Conservation (phyloP, 176 grass and related monocot species). For the Miscanthus lutarioriparius region DNA sequence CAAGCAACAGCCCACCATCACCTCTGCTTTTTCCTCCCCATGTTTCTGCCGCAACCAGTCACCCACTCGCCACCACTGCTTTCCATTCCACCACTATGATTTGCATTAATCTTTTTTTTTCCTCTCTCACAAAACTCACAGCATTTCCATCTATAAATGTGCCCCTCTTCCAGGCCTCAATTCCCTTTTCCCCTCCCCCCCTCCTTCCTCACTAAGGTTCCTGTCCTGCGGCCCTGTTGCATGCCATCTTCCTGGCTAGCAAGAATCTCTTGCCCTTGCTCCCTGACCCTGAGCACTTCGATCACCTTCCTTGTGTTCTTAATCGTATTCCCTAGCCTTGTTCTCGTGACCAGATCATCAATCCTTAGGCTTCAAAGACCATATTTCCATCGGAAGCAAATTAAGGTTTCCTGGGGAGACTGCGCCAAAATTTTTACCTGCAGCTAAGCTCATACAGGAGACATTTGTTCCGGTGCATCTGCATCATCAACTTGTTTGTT, state of each 20-base stretch:
- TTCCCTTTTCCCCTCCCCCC: constrained; percentile 62
- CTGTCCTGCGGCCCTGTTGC: background rate
- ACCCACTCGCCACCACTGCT: background rate
- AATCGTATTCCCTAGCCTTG: background rate
- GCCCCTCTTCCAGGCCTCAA: constrained; percentile 45
- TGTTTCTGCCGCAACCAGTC: constrained; percentile 16
- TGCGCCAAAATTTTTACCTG: constrained; percentile 4
- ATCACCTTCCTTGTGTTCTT: background rate
- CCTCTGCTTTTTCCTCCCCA: constrained; percentile 30
- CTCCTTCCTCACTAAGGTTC: constrained; percentile 36
- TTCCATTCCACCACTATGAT: background rate
- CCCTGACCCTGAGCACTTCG: background rate
- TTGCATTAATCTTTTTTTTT: background rate
- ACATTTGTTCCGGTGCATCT: background rate
- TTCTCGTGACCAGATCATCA: background rate
- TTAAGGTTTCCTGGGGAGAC: constrained; percentile 5
- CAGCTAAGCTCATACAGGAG: background rate
- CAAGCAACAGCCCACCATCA: constrained; percentile 12
- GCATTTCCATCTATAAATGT: constrained; percentile 63
- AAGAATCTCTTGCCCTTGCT: background rate
- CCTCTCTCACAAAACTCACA: background rate
- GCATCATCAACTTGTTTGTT: background rate
- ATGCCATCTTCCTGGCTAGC: background rate
- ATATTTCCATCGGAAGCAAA: background rate
- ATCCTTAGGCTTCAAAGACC: background rate